A percentile compares a stretch with the other conserved stretches of the same genome.
These are phyloP conservation scores for Ampelocalamus luodianensis DNA, from an alignment of 176 grass and related monocot species.

Conservation along the genomic window DNA sequence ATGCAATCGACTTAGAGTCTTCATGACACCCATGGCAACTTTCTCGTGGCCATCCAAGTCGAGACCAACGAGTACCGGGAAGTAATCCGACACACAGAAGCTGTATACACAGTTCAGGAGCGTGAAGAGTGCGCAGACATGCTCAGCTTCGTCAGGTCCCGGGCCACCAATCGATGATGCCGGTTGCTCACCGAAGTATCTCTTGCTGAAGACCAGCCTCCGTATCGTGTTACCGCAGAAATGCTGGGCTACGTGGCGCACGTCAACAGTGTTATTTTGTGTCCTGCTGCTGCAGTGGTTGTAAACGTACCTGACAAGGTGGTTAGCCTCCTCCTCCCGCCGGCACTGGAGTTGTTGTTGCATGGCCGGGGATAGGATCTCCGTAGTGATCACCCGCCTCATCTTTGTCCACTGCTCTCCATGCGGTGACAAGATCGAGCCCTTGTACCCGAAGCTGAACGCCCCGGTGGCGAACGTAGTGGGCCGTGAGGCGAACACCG, in stretches of 20 bases:
- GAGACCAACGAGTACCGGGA: slow-evolving; percentile 37
- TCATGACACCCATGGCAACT: not conserved
- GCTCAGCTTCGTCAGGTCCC: slow-evolving; percentile 40
- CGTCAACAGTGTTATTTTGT: not conserved
- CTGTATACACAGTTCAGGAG: slow-evolving; percentile 8
- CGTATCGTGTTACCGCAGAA: slow-evolving; percentile 50
- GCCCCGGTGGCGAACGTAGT: slow-evolving; percentile 18
- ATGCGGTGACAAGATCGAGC: not conserved
- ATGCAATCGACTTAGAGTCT: slow-evolving; percentile 18
- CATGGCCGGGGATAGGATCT: not conserved
- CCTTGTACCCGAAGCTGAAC: slow-evolving; percentile 3
- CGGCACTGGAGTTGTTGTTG: not conserved
- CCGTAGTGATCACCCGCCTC: slow-evolving; percentile 32
- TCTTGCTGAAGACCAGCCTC: slow-evolving; percentile 41
- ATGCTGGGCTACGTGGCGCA: not conserved
- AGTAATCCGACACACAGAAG: slow-evolving; percentile 54
- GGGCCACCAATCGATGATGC: not conserved
- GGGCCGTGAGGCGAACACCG: slow-evolving; percentile 31
- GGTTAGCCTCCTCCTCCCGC: slow-evolving; percentile 29
- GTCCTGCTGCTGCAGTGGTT: not conserved
- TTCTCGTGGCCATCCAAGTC: slow-evolving; percentile 53
- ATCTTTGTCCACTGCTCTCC: slow-evolving; percentile 58
- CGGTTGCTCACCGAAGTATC: slow-evolving; percentile 21
- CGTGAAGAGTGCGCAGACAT: slow-evolving; percentile 39
- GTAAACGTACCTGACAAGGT: slow-evolving; percentile 20